A percentile compares a stretch with the other conserved stretches of the same genome.
Evolutionary conservation across 176 grass and related monocot genomes (phyloP).

Genomic region (Triticum turgidum): DNA sequence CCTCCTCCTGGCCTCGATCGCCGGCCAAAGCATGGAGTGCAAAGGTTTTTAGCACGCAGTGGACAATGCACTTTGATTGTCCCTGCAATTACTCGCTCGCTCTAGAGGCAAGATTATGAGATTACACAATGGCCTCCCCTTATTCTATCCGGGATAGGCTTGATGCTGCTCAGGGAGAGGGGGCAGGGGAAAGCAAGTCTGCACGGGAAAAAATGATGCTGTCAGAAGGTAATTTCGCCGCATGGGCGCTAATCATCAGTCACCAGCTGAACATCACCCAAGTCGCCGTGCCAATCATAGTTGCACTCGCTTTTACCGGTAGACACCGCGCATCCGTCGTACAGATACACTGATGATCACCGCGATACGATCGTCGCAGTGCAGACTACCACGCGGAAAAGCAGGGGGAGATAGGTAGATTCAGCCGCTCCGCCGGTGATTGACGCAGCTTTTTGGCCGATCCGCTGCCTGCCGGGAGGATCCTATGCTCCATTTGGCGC

Average conservation of each 20-base stretch:
- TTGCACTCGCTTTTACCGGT: neutral
- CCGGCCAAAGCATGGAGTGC: neutral
- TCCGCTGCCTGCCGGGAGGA: constrained; percentile 30
- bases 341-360: constrained; percentile 11
- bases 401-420: neutral
- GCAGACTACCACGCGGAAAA: constrained; percentile 6
- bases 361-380: neutral
- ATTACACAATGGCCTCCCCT: neutral
- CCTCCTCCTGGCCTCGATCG: neutral
- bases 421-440: constrained; percentile 10
- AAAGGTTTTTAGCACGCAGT: neutral
- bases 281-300: neutral
- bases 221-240: neutral
- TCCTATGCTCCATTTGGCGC: constrained; percentile 28
- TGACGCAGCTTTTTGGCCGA: constrained; percentile 28
- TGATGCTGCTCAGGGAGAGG: neutral
- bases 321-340: neutral
- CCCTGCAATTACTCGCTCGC: neutral
- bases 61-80: constrained; percentile 24
- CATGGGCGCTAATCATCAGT: constrained; percentile 7
- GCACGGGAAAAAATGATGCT: neutral
- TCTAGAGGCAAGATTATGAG: constrained; percentile 18
- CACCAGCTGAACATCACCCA: neutral
- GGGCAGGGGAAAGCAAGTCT: constrained; percentile 9
- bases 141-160: constrained; percentile 20